Conservation (phyloP, 192 early-diverging fungal genomes). For the Backusella morwellensis region DNA sequence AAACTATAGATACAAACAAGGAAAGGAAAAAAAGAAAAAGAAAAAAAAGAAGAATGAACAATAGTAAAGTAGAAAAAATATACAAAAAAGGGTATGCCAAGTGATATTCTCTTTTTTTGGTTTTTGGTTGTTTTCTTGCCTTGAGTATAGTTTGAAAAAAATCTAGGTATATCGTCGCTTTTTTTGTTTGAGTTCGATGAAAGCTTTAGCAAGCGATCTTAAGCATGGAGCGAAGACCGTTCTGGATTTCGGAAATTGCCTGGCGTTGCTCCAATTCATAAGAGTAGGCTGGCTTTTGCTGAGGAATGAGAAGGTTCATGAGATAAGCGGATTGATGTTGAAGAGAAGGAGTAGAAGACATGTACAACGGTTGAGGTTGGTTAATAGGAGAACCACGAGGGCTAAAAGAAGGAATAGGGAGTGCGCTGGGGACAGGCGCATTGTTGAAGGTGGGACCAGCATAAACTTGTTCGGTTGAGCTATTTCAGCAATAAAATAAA, state of each 20-base stretch:
- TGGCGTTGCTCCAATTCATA: constrained; percentile 12
- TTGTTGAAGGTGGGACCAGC: constrained; percentile 59
- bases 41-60: not conserved
- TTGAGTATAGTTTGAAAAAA: constrained; percentile 4
- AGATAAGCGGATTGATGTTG: constrained; percentile 18
- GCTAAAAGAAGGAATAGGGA: constrained; percentile 52
- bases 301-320: constrained; percentile 10
- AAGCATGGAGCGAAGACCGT: constrained; percentile 43
- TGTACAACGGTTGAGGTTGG: constrained; percentile 22
- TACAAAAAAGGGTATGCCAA: constrained; percentile 3
- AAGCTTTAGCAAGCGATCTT: constrained; percentile 39
- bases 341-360: constrained; percentile 17
- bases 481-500: not conserved
- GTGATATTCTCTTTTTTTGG: not conserved
- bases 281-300: not conserved
- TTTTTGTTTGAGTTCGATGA: not conserved
- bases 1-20: constrained; percentile 6
- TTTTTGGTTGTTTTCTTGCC: constrained; percentile 1
- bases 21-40: not conserved
- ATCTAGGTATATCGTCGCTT: not conserved
- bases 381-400: constrained; percentile 18
- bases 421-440: constrained; percentile 48
- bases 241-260: constrained; percentile 45
- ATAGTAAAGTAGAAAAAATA: not conserved
- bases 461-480: constrained; percentile 29